phyloP scores from a whole-genome alignment of 495 filamentous ascomycete genomes.

The Penicillium riverlandense region DNA sequence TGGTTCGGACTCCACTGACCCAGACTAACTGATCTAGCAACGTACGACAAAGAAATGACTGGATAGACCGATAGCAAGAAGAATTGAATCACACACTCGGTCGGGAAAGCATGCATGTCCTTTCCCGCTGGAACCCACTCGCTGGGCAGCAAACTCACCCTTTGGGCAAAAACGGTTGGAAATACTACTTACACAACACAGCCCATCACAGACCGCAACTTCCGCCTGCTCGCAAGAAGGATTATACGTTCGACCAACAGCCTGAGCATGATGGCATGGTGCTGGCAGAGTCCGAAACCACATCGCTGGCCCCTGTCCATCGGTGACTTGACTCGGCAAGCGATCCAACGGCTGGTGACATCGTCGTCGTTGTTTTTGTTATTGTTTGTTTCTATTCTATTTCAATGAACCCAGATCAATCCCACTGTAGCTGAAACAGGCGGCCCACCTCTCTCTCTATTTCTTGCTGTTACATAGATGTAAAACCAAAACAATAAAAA shows the following conservation, averaged over 20 bases:
- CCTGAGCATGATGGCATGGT: too few species aligned
- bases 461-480: neutral
- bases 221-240: conserved; percentile 1
- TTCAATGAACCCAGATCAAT: too few species aligned
- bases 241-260: too few species aligned
- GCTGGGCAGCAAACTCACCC: conserved; percentile 34
- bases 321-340: too few species aligned
- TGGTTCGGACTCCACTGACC: conserved; percentile 22
- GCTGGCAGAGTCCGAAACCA: neutral
- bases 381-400: too few species aligned
- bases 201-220: conserved; percentile 31
- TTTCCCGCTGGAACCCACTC: conserved; percentile 26
- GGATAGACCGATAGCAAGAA: neutral
- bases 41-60: neutral
- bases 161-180: conserved; percentile 15
- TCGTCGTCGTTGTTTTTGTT: too few species aligned
- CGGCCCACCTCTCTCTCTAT: too few species aligned
- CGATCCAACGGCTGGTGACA: too few species aligned
- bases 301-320: neutral
- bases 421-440: too few species aligned
- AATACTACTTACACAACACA: neutral
- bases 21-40: conserved; percentile 3
- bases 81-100: neutral
- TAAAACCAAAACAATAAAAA: neutral
- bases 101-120: conserved; percentile 18